A percentile compares a stretch with the other conserved stretches of the same genome.
Evolutionary conservation across 139 green algal species (phyloP).

Genomic region (Pseudopediastrum boryanum): DNA sequence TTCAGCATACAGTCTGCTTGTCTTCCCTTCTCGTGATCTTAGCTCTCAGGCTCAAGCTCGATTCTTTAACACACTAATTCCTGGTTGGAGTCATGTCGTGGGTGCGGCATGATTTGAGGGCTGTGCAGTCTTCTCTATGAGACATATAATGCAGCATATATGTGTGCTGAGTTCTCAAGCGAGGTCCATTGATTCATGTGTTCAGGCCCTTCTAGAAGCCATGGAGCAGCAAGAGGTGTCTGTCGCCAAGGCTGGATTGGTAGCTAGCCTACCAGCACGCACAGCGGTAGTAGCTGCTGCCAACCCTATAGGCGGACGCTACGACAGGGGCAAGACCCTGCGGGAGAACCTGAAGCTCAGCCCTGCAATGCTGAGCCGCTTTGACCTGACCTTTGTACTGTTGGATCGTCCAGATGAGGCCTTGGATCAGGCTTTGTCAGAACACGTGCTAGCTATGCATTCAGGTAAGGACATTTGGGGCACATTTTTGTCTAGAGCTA

Average conservation of each 20-base stretch:
- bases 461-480: conserved; percentile 49
- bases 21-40: no score
- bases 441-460: conserved; percentile 91
- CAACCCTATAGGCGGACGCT: conserved; percentile 88
- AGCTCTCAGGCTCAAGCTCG: no score
- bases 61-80: no score
- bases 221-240: conserved; percentile 94
- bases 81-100: no score
- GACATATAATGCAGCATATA: no score
- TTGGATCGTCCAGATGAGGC: conserved; percentile 83
- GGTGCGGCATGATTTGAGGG: no score
- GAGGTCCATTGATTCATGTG: neutral
- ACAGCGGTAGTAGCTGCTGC: conserved; percentile 91
- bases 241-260: conserved; percentile 92
- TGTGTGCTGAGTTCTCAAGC: no score
- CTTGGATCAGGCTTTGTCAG: conserved; percentile 78
- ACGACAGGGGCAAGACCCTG: conserved; percentile 70
- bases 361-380: conserved; percentile 77
- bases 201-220: conserved; percentile 83
- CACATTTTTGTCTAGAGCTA: no score
- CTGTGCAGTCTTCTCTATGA: no score
- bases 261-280: conserved; percentile 85
- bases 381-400: conserved; percentile 96
- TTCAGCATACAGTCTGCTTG: no score
- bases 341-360: conserved; percentile 87